Conservation (phyloP, 192 early-diverging fungal genomes). For the Gonapodya prolifera region DNA sequence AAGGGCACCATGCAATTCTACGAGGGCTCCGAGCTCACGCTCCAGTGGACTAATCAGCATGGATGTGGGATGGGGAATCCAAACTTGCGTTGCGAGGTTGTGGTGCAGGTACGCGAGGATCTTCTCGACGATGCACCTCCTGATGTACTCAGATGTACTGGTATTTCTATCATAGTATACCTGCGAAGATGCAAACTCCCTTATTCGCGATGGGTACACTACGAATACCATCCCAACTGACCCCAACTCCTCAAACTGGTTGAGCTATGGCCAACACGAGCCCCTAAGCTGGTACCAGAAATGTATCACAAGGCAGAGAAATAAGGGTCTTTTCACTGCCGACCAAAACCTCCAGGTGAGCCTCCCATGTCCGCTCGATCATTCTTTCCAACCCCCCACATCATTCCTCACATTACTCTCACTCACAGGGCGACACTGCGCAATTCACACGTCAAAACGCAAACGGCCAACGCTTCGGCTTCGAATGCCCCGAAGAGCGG, state of each 20-base stretch:
- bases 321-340: conserved; percentile 19
- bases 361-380: too few species aligned
- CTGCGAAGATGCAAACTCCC: conserved; percentile 15
- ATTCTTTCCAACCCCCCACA: too few species aligned
- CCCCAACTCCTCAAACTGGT: not conserved
- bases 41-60: conserved; percentile 23
- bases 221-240: conserved; percentile 15
- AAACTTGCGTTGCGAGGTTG: conserved; percentile 14
- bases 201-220: conserved; percentile 15
- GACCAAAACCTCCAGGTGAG: conserved; percentile 27
- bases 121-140: not conserved
- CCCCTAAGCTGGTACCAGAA: conserved; percentile 11
- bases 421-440: conserved; percentile 19
- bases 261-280: conserved; percentile 22
- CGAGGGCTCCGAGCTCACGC: conserved; percentile 14
- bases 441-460: conserved; percentile 21
- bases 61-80: conserved; percentile 14
- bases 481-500: conserved; percentile 26
- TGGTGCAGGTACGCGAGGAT: conserved; percentile 11
- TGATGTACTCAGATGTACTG: not conserved
- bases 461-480: conserved; percentile 16
- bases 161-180: conserved; percentile 11
- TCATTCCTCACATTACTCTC: too few species aligned
- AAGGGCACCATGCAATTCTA: conserved; percentile 22
- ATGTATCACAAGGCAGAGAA: conserved; percentile 16